These are phyloP conservation scores for Paramecium primaurelia DNA, from an alignment of 73 alveolate species.

Conservation along the genomic window DNA sequence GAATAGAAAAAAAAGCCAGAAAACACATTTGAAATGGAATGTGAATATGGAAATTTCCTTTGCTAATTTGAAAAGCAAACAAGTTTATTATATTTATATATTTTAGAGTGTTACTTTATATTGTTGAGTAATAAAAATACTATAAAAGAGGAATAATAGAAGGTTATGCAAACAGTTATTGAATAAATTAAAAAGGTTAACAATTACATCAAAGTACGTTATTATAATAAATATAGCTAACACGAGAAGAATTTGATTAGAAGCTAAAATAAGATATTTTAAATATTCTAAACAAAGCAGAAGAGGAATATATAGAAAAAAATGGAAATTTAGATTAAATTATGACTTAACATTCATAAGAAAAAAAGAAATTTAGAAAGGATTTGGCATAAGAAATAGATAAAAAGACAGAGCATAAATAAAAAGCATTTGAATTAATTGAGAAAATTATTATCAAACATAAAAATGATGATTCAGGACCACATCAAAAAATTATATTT, in stretches of 20 bases:
- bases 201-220: background rate
- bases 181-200: background rate
- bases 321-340: background rate
- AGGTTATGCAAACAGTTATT: background rate
- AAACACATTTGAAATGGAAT: background rate
- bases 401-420: background rate
- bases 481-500: background rate
- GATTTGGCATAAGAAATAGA: background rate
- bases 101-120: slow-evolving; percentile 14
- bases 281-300: background rate
- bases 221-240: background rate
- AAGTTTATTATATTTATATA: background rate
- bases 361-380: background rate
- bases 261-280: background rate
- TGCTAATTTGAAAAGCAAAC: background rate
- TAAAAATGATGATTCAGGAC: background rate
- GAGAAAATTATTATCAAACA: background rate
- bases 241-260: background rate
- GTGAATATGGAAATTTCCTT: background rate
- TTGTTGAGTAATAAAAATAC: background rate
- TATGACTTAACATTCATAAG: background rate
- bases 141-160: background rate
- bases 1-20: slow-evolving; percentile 5
- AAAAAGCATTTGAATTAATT: background rate
- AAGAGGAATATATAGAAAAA: background rate